phyloP scores from a whole-genome alignment of 2,329 filamentous ascomycete genomes.

The Xenosphaeropsis pyriputrescens region DNA sequence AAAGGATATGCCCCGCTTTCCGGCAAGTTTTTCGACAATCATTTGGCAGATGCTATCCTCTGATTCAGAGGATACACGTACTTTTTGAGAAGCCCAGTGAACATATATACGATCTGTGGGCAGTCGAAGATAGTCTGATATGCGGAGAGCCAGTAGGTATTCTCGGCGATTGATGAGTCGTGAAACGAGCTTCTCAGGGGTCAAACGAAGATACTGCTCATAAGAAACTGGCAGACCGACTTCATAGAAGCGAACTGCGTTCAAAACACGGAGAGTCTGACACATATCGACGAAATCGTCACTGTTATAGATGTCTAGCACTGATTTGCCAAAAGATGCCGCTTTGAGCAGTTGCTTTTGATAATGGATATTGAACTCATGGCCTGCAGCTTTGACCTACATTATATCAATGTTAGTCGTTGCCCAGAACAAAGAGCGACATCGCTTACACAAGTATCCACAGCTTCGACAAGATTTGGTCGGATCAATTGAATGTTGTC shows the following conservation, averaged over 20 bases:
- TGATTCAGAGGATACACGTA: conserved; percentile 68
- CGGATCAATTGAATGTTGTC: conserved; percentile 95
- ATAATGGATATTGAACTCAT: conserved; percentile 83
- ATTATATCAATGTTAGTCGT: too few species aligned
- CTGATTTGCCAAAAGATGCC: conserved; percentile 93
- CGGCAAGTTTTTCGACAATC: conserved; percentile 74
- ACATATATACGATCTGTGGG: conserved; percentile 86
- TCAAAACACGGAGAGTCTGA: conserved; percentile 81
- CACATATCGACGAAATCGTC: conserved; percentile 99
- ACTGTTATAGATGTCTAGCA: conserved; percentile 92
- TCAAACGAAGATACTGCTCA: conserved; percentile 84
- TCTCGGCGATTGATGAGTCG: conserved; percentile 80
- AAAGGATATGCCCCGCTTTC: conserved; percentile 87
- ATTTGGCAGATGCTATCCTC: conserved; percentile 78
- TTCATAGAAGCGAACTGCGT: conserved; percentile 83
- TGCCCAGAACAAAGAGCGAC: background rate
- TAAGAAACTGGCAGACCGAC: conserved; percentile 83
- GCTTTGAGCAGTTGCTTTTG: conserved; percentile 94
- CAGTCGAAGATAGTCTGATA: conserved; percentile 76
- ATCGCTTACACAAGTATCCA: conserved; percentile 59
- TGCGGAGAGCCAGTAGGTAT: conserved; percentile 76
- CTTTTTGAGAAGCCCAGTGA: conserved; percentile 93
- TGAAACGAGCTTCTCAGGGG: conserved; percentile 74
- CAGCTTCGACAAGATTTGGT: conserved; percentile 75
- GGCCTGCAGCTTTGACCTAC: conserved; percentile 67